phyloP scores from a whole-genome alignment of 306 rosid species.

The Vicia sativa region DNA sequence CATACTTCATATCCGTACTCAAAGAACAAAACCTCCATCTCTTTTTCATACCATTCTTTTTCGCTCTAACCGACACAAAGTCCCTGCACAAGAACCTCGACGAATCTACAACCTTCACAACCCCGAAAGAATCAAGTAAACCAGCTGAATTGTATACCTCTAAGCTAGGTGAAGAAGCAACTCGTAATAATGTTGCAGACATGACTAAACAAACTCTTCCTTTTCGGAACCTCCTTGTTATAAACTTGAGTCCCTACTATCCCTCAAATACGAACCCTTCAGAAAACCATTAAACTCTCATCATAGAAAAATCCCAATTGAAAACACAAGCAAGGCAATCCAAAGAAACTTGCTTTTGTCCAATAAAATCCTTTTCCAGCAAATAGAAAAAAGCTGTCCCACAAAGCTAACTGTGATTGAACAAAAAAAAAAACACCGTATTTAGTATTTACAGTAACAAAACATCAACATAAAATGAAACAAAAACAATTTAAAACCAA shows the following conservation, averaged over 20 bases:
- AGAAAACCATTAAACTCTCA: slow-evolving; percentile 25
- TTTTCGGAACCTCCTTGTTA: slow-evolving; percentile 23
- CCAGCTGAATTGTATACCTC: slow-evolving; percentile 54
- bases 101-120: slow-evolving; percentile 51
- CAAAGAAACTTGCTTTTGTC: slow-evolving; percentile 31
- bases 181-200: slow-evolving; percentile 59
- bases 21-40: slow-evolving; percentile 45
- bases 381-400: slow-evolving; percentile 21
- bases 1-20: slow-evolving; percentile 52
- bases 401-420: slow-evolving; percentile 42
- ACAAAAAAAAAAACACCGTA: slow-evolving; percentile 30
- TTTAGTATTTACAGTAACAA: slow-evolving; percentile 21
- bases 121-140: slow-evolving; percentile 54
- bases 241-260: neutral
- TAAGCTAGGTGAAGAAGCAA: slow-evolving; percentile 53
- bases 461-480: neutral
- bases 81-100: slow-evolving; percentile 43
- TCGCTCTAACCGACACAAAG: slow-evolving; percentile 43
- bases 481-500: neutral
- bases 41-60: slow-evolving; percentile 42
- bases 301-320: slow-evolving; percentile 5
- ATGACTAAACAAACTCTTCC: slow-evolving; percentile 48
- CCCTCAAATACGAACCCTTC: slow-evolving; percentile 27
- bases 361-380: slow-evolving; percentile 28
- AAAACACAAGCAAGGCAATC: slow-evolving; percentile 20